Conservation (phyloP, 352 stramenopile species). For the Phytophthora pisi region DNA sequence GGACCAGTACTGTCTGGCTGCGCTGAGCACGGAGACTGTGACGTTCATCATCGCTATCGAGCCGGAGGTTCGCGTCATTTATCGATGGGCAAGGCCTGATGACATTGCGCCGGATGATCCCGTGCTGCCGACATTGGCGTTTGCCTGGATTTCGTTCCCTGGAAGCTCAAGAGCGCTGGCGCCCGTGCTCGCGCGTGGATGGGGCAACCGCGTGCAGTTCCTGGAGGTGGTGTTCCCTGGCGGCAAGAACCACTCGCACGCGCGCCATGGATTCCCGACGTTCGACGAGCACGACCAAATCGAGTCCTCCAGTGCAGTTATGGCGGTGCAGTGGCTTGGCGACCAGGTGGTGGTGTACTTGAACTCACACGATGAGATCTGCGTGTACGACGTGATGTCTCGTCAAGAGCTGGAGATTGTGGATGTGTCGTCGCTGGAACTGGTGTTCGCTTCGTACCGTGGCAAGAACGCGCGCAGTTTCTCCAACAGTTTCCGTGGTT, state of each 20-base stretch:
- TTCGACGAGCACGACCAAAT: slow-evolving; percentile 96
- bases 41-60: slow-evolving; percentile 97
- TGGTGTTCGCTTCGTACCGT: slow-evolving; percentile 94
- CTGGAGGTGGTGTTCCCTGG: slow-evolving; percentile 87
- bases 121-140: slow-evolving; percentile 93
- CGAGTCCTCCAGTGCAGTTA: slow-evolving; percentile 85
- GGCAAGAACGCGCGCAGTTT: slow-evolving; percentile 84
- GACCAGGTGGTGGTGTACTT: slow-evolving; percentile 96
- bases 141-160: slow-evolving; percentile 92
- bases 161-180: slow-evolving; percentile 83
- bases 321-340: slow-evolving; percentile 96
- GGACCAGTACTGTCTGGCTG: slow-evolving; percentile 85
- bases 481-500: slow-evolving; percentile 91
- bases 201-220: slow-evolving; percentile 94
- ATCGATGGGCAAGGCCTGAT: slow-evolving; percentile 91
- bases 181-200: slow-evolving; percentile 92
- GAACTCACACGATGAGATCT: slow-evolving; percentile 95
- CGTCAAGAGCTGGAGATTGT: slow-evolving; percentile 95
- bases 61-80: slow-evolving; percentile 93
- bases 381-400: slow-evolving; percentile 96
- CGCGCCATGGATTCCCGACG: slow-evolving; percentile 91
- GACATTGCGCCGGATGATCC: slow-evolving; percentile 74
- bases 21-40: slow-evolving; percentile 89
- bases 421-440: slow-evolving; percentile 92
- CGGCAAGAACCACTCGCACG: slow-evolving; percentile 73